Base-by-base conservation (phyloP, 1,284 basidiomycete genomes). In the Schizophyllum commune region DNA sequence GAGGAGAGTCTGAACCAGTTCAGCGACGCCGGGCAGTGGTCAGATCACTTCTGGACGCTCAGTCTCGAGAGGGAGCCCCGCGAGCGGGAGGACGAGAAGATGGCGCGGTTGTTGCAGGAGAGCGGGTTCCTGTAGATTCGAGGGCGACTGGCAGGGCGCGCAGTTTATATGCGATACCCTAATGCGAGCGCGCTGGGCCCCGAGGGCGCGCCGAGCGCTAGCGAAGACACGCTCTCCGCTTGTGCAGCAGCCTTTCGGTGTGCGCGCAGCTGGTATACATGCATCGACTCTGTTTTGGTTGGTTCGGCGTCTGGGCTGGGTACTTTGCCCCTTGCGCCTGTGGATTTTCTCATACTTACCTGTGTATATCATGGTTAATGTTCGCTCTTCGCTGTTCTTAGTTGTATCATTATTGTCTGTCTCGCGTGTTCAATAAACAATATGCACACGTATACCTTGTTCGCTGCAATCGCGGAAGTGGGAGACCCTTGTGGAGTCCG, bases 21-120 rank as follows among this genome's bases (percentile, higher is more conserved):
- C 67, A 83, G 76, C 62, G 85, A 89, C 68, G 81, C 79, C 55
- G 76, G 77, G 58, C 82, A 82, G 62, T 82, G 83, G 53, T 82
- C 83, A 56, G 88, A 91, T 61, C 83, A 86, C 66, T 88, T 93
- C 73, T 98, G 94, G 85, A 85, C 89, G 62, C 79, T 92, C 63
- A 94, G 91, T 76, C 75, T 97, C 65, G 83, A 86, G 69, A 78
- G 94, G 21, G 96, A 99, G 73, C 96, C 97, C 22, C 83, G 94
- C 63, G 96, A 98, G 74, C 82, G 93, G 59, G 94, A 97, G 68
- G 94, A 94, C 67, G 92, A 94, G 75, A 94, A 92, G 80, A 94
- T 96, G 85, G 91, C 92, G 17, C 79, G 92, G 58, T 75, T 94
- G 65, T 76, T 95, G 59, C 92, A 93, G 72, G 93, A 95, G 73